Conservation (phyloP, 305 asterid genomes). For the Stenogyne calaminthoides region DNA sequence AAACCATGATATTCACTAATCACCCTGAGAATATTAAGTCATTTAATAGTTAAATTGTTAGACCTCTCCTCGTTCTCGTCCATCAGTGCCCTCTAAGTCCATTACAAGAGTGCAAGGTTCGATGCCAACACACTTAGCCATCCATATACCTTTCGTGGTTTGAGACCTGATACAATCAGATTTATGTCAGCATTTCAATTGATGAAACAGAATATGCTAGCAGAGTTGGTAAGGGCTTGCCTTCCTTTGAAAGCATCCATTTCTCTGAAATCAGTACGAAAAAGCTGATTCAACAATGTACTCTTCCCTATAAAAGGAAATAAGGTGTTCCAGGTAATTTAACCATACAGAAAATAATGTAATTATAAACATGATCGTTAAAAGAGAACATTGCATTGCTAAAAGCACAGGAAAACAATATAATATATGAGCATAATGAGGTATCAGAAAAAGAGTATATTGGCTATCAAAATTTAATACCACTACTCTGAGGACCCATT, state of each 20-base stretch:
- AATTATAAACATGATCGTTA: not conserved
- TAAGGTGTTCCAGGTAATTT: slow-evolving; percentile 19
- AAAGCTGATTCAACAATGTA: slow-evolving; percentile 85
- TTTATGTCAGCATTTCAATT: slow-evolving; percentile 25
- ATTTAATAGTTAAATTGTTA: slow-evolving; percentile 23
- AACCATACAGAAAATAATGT: slow-evolving; percentile 1
- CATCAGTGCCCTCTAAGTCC: slow-evolving; percentile 99
- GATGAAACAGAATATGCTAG: slow-evolving; percentile 18
- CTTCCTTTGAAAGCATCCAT: slow-evolving; percentile 98
- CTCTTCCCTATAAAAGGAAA: slow-evolving; percentile 80
- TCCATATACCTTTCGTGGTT: slow-evolving; percentile 97
- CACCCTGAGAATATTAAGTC: slow-evolving; percentile 17
- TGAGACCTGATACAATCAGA: slow-evolving; percentile 64
- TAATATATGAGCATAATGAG: not conserved
- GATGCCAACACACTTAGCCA: slow-evolving; percentile 90
- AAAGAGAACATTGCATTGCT: not conserved
- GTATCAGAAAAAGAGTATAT: not conserved
- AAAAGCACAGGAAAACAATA: not conserved
- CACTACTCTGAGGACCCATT: slow-evolving; percentile 99
- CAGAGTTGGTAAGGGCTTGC: slow-evolving; percentile 44
- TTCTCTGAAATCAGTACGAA: slow-evolving; percentile 82
- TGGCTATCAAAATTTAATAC: slow-evolving; percentile 42
- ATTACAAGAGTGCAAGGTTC: slow-evolving; percentile 92
- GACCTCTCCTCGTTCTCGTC: slow-evolving; percentile 99
- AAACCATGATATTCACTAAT: slow-evolving; percentile 29